A percentile compares a stretch with the other conserved stretches of the same genome.
These are phyloP conservation scores for Trapa bicornis DNA, from an alignment of 345 rosid species.

Conservation along the genomic window DNA sequence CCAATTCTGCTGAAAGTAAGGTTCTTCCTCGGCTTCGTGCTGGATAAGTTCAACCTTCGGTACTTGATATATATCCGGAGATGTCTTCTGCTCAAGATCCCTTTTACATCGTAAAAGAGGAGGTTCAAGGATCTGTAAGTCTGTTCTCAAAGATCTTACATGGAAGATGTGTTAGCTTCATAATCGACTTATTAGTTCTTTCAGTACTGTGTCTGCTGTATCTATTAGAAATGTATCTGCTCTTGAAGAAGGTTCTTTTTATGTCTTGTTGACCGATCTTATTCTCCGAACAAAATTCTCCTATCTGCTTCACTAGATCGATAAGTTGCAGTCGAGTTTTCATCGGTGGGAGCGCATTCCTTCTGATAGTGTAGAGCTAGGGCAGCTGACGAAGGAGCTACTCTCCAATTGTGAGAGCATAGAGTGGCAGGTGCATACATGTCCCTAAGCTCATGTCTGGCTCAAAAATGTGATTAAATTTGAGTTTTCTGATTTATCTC, in stretches of 20 bases:
- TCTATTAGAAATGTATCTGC: too few species aligned
- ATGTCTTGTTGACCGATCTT: not conserved
- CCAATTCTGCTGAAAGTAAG: not conserved
- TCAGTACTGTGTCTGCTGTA: too few species aligned
- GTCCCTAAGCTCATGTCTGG: too few species aligned
- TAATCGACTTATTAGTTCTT: too few species aligned
- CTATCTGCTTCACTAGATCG: slow-evolving; percentile 40
- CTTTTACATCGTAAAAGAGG: slow-evolving; percentile 92
- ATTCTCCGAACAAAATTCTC: not conserved
- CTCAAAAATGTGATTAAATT: not conserved
- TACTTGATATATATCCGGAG: not conserved
- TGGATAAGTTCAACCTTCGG: not conserved
- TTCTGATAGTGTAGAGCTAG: slow-evolving; percentile 49
- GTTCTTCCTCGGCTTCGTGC: not conserved
- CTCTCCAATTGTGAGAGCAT: slow-evolving; percentile 74
- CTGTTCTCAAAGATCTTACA: not conserved
- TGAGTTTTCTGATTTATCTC: not conserved
- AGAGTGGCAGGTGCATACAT: slow-evolving; percentile 63
- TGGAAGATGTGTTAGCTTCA: too few species aligned
- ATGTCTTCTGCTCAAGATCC: slow-evolving; percentile 99
- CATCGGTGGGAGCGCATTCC: slow-evolving; percentile 76
- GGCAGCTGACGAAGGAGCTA: slow-evolving; percentile 55
- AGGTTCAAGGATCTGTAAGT: slow-evolving; percentile 95
- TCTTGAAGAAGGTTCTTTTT: too few species aligned
- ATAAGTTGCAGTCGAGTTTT: slow-evolving; percentile 74